A percentile compares a stretch with the other conserved stretches of the same genome.
These are phyloP conservation scores for Colletotrichum sp. DNA, from an alignment of 2,329 filamentous ascomycete genomes.

Conservation along the genomic window DNA sequence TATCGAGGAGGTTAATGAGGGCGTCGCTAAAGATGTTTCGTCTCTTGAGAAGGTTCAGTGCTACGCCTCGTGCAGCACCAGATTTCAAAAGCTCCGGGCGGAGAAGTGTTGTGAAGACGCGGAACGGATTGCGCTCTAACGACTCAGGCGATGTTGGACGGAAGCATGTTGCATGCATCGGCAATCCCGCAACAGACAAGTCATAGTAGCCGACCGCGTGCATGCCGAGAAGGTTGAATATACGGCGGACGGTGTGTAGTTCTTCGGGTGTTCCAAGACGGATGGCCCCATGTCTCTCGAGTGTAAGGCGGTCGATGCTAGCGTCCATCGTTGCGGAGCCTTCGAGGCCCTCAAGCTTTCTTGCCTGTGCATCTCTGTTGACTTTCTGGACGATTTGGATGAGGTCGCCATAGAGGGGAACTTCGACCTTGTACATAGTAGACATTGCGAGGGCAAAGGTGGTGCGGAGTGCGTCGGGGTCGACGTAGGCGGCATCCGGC, in stretches of 20 bases:
- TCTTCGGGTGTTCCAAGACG: conserved; percentile 51
- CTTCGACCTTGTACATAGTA: conserved; percentile 38
- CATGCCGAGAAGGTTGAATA: conserved; percentile 54
- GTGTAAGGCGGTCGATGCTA: neutral
- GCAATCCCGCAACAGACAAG: conserved; percentile 48
- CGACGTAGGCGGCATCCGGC: neutral
- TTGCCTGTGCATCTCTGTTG: conserved; percentile 21
- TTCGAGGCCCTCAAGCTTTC: neutral
- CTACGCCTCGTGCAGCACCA: conserved; percentile 33
- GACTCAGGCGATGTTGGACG: conserved; percentile 41
- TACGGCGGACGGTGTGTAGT: conserved; percentile 42
- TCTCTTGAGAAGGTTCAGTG: conserved; percentile 34
- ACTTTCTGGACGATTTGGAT: conserved; percentile 33
- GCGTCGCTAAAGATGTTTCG: conserved; percentile 46
- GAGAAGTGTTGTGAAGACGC: conserved; percentile 40
- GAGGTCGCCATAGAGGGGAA: conserved; percentile 38
- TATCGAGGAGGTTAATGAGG: conserved; percentile 40
- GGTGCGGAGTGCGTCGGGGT: conserved; percentile 27
- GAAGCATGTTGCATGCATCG: conserved; percentile 58
- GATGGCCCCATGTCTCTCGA: conserved; percentile 52
- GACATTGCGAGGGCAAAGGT: conserved; percentile 36
- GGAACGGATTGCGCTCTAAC: conserved; percentile 48
- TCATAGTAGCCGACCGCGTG: conserved; percentile 58
- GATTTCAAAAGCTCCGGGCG: conserved; percentile 45
- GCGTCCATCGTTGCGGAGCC: neutral